Evolutionary conservation across 345 rosid species (phyloP), one percentile per base, ranked within the genome.

Genomic region (Camelina hispida): DNA sequence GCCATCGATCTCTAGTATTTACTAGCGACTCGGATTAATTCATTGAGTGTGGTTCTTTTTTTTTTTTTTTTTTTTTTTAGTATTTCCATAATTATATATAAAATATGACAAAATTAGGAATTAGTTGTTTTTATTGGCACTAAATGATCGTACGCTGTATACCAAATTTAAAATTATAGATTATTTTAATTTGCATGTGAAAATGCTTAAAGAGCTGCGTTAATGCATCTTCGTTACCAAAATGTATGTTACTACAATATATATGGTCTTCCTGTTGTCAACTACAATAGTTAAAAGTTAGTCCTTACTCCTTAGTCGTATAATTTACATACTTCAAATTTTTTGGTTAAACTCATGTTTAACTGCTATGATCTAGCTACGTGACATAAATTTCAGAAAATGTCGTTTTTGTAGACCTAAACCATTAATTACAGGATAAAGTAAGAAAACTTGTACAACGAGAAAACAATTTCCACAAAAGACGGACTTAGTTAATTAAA

Each of bases 381-480:
- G 75, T 77, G 75, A 70, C 66, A 56, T 37, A 63, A 77, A 55
- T 3, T 56, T 28, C 13, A 57, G 55, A 38, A 77, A 57, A 58
- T 66, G 81, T 72, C 77, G 51, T 66, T 72, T 58, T 66, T 59
- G 16, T 32, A 66, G 2, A 72, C 77, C 81, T 72, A 78, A 66
- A 72, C 77, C 64, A 78, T 78, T 78, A 66, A 78, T 23, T 72
- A 59, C 44, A 66, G 43, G 44, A 59, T 78, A 66, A 72, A 78
- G 68, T 65, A 78, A 72, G 77, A 71, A 71, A 65, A 66, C 73
- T 72, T 78, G 69, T 35, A 51, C 4, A 72, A 50, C 18, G 63
- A 43, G 64, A 8, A 72, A 59, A 71, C 56, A 44, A 63, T 64
- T 77, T 17, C 75, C 80, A 77, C 66, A 55, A 63, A 62, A 35